Conservation (phyloP, 169 alveolate species). For the Plasmodium coatneyi region DNA sequence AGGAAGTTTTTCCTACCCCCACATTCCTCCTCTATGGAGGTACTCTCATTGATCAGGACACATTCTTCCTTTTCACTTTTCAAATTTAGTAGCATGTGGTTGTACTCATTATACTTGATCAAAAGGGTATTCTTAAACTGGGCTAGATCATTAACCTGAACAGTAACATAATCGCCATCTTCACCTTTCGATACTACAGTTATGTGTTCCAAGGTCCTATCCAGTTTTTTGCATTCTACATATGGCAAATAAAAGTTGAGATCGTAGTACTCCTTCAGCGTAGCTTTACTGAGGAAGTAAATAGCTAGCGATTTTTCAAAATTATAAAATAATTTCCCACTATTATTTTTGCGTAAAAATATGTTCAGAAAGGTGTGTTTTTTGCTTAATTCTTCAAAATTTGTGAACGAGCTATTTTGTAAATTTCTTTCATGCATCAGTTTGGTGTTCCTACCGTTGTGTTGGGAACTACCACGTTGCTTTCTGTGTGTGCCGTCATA, state of each 20-base stretch:
- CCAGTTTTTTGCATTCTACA: constrained; percentile 9
- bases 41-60: neutral
- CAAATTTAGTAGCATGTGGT: neutral
- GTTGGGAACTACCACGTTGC: neutral
- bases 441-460: neutral
- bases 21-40: neutral
- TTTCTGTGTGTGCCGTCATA: neutral
- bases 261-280: constrained; percentile 43
- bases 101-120: constrained; percentile 29
- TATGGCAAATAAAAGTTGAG: constrained; percentile 58
- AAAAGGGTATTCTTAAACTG: constrained; percentile 7
- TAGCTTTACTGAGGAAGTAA: constrained; percentile 69
- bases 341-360: constrained; percentile 24
- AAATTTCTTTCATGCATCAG: constrained; percentile 73
- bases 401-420: constrained; percentile 16
- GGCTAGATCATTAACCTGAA: constrained; percentile 5
- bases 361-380: constrained; percentile 29
- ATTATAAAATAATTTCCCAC: constrained; percentile 29
- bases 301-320: constrained; percentile 58
- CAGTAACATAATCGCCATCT: neutral
- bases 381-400: constrained; percentile 66
- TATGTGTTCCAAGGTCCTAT: neutral
- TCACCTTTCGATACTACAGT: neutral
- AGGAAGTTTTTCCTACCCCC: neutral
- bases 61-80: neutral